Conservation (phyloP, 2,329 filamentous ascomycete species). For the Colletotrichum sp. region DNA sequence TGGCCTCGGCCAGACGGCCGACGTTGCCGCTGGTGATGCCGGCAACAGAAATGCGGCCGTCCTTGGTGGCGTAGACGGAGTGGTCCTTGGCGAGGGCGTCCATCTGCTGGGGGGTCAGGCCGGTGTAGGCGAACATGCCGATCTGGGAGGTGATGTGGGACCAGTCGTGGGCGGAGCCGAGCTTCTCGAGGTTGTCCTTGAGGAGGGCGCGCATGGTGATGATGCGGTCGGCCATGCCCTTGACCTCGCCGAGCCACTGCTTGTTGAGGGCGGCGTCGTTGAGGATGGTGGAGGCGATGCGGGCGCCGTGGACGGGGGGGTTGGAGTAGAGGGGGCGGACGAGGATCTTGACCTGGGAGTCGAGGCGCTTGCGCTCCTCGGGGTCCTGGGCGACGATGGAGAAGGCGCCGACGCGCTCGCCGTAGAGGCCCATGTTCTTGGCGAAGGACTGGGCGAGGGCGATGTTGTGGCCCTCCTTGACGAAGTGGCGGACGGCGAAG, state of each 20-base stretch:
- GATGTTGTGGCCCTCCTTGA: slow-evolving; percentile 88
- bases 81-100: slow-evolving; percentile 89
- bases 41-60: slow-evolving; percentile 85
- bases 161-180: slow-evolving; percentile 98
- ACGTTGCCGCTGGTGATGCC: slow-evolving; percentile 84
- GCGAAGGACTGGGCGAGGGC: slow-evolving; percentile 93
- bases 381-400: slow-evolving; percentile 84
- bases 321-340: slow-evolving; percentile 98
- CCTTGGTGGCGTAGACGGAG: slow-evolving; percentile 96
- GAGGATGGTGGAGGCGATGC: slow-evolving; percentile 90
- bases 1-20: slow-evolving; percentile 79
- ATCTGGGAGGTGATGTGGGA: slow-evolving; percentile 98
- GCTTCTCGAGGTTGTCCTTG: slow-evolving; percentile 92
- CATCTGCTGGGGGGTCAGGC: slow-evolving; percentile 90
- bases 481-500: slow-evolving; percentile 91
- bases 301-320: slow-evolving; percentile 94
- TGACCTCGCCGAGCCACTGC: slow-evolving; percentile 96
- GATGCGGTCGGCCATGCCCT: slow-evolving; percentile 99
- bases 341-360: slow-evolving; percentile 98
- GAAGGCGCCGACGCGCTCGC: slow-evolving; percentile 97
- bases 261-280: slow-evolving; percentile 84
- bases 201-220: slow-evolving; percentile 96
- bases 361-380: slow-evolving; percentile 93
- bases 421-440: slow-evolving; percentile 99
- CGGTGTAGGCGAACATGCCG: slow-evolving; percentile 99